Conservation (phyloP, 352 stramenopile species). For the Globisporangium nagaii region DNA sequence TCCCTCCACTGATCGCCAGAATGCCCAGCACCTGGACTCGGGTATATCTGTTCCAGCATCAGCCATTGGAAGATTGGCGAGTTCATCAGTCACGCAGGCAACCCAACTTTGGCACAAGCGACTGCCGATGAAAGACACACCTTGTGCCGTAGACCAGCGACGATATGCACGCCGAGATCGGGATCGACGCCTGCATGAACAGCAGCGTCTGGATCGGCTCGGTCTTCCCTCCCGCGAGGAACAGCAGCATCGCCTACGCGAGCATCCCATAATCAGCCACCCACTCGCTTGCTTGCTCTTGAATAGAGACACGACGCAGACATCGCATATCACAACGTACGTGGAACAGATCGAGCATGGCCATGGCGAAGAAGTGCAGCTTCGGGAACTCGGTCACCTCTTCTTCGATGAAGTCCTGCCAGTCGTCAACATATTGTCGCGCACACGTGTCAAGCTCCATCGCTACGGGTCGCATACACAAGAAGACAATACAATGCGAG, state of each 20-base stretch:
- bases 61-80: too few relatives aligned
- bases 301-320: not conserved
- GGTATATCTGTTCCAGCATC: slow-evolving; percentile 44
- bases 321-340: slow-evolving; percentile 22
- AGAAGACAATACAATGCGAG: not conserved
- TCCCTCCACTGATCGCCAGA: slow-evolving; percentile 51
- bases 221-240: slow-evolving; percentile 75
- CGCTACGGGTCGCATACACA: too few relatives aligned
- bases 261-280: not conserved
- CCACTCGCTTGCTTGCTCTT: too few relatives aligned
- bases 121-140: slow-evolving; percentile 25
- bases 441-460: not conserved
- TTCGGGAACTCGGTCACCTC: slow-evolving; percentile 84
- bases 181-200: slow-evolving; percentile 82
- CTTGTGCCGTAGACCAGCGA: slow-evolving; percentile 45
- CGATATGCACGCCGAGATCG: slow-evolving; percentile 60
- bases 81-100: too few relatives aligned
- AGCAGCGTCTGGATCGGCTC: slow-evolving; percentile 80
- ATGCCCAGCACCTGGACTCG: slow-evolving; percentile 69
- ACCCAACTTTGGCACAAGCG: too few relatives aligned
- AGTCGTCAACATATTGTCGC: not conserved
- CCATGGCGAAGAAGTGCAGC: slow-evolving; percentile 85
- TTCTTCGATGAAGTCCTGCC: slow-evolving; percentile 79
- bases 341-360: slow-evolving; percentile 73
- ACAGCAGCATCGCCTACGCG: slow-evolving; percentile 71